Conservation (phyloP, 2,329 filamentous ascomycete genomes). For the Teratosphaeria destructans region DNA sequence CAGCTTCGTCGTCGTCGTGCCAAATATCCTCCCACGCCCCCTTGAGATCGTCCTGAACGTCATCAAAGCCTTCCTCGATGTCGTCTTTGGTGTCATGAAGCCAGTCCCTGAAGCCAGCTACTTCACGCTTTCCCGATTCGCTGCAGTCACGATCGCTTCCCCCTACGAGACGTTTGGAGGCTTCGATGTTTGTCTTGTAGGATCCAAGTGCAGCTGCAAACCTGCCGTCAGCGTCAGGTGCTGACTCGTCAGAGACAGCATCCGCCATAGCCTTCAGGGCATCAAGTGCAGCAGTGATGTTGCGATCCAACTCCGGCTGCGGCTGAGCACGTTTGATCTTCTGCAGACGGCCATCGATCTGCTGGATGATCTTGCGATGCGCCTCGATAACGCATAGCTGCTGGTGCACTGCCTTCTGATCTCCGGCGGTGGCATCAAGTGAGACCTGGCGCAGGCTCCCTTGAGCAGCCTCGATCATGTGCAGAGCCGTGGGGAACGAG, state of each 20-base stretch:
- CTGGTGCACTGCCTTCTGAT: neutral
- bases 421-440: neutral
- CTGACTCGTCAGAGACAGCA: neutral
- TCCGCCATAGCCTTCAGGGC: neutral
- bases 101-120: neutral
- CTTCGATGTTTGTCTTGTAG: neutral
- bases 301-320: neutral
- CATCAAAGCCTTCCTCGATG: neutral
- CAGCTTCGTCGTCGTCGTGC: neutral
- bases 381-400: neutral
- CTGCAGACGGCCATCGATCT: neutral
- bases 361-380: neutral
- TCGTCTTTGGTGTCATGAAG: neutral
- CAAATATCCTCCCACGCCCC: neutral
- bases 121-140: neutral
- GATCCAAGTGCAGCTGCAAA: neutral
- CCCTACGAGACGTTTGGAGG: neutral
- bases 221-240: neutral
- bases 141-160: neutral
- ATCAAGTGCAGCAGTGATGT: neutral
- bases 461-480: neutral
- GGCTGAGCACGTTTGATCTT: neutral
- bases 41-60: neutral
- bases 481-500: neutral
- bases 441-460: neutral